Evolutionary conservation across 1,139 yeast species (phyloP).

Genomic region (Magnusiomyces paraingens): DNA sequence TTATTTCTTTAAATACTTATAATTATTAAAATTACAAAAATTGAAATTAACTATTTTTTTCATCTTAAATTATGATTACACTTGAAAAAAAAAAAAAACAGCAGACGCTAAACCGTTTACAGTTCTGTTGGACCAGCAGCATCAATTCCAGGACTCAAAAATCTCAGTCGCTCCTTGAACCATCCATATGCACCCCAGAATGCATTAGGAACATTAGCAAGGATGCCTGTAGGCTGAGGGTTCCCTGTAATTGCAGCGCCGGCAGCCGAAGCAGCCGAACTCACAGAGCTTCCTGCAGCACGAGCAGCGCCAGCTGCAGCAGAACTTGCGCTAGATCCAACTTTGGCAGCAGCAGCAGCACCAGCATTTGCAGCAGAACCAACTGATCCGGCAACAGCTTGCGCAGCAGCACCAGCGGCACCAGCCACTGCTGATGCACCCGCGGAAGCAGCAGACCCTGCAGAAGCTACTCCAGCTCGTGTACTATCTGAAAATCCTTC

Average conservation of each 20-base stretch:
- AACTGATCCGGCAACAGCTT: not conserved
- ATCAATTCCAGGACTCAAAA: not conserved
- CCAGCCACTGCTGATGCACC: not conserved
- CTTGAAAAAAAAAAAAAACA: too few relatives aligned
- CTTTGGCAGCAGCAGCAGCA: not conserved
- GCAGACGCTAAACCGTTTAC: not conserved
- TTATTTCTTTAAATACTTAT: too few relatives aligned
- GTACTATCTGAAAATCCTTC: not conserved
- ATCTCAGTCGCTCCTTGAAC: not conserved
- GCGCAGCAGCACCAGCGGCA: not conserved
- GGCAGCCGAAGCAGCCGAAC: not conserved
- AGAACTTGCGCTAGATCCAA: not conserved
- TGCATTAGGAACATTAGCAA: not conserved
- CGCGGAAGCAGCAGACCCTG: not conserved
- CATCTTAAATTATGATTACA: too few relatives aligned
- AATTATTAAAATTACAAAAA: too few relatives aligned
- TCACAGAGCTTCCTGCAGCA: not conserved
- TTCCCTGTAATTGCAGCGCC: not conserved
- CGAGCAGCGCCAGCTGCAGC: not conserved
- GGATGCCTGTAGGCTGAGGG: not conserved
- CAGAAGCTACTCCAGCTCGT: not conserved
- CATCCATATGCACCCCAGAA: not conserved
- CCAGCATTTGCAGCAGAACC: not conserved
- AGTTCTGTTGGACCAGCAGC: not conserved
- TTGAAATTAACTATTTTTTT: too few relatives aligned